A percentile compares a stretch with the other conserved stretches of the same genome.
Evolutionary conservation across 2,329 filamentous ascomycete species (phyloP).

Genomic region (Ramularia collo-cygni): DNA sequence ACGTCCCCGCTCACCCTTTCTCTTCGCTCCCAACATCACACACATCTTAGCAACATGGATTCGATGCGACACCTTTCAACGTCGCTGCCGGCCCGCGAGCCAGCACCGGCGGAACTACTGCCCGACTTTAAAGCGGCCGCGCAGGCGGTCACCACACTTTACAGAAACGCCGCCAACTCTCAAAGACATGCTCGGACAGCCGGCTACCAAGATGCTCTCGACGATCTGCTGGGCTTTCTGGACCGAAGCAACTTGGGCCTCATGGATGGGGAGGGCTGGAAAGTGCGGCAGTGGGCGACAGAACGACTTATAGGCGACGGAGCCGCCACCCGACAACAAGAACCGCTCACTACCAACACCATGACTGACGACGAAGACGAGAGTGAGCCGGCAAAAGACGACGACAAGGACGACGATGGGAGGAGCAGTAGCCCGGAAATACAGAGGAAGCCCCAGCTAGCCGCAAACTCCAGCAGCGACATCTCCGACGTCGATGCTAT

Average conservation of each 20-base stretch:
- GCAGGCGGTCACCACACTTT: slow-evolving; percentile 89
- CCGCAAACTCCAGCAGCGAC: slow-evolving; percentile 17
- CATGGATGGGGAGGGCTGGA: slow-evolving; percentile 69
- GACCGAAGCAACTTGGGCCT: slow-evolving; percentile 75
- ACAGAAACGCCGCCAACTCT: slow-evolving; percentile 79
- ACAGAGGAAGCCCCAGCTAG: slow-evolving; percentile 19
- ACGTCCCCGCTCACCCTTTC: slow-evolving; percentile 4
- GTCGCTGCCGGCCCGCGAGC: slow-evolving; percentile 46
- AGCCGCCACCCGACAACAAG: slow-evolving; percentile 21
- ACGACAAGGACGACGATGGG: slow-evolving; percentile 49
- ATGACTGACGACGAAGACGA: slow-evolving; percentile 63
- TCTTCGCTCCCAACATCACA: slow-evolving; percentile 4
- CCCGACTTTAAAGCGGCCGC: slow-evolving; percentile 89
- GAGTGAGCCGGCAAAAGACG: slow-evolving; percentile 20
- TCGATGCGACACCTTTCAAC: slow-evolving; percentile 59
- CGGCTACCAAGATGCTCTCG: slow-evolving; percentile 89
- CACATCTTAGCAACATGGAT: too few species aligned
- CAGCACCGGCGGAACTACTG: slow-evolving; percentile 50
- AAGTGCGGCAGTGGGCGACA: slow-evolving; percentile 59
- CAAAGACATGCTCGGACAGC: slow-evolving; percentile 68
- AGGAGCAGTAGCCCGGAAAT: slow-evolving; percentile 32
- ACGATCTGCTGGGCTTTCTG: slow-evolving; percentile 79
- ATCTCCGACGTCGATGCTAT: slow-evolving; percentile 15
- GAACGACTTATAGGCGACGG: slow-evolving; percentile 59
- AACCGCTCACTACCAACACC: slow-evolving; percentile 35